These are phyloP conservation scores for Lipomyces kockii DNA, from an alignment of 805 yeast species.

Conservation along the genomic window DNA sequence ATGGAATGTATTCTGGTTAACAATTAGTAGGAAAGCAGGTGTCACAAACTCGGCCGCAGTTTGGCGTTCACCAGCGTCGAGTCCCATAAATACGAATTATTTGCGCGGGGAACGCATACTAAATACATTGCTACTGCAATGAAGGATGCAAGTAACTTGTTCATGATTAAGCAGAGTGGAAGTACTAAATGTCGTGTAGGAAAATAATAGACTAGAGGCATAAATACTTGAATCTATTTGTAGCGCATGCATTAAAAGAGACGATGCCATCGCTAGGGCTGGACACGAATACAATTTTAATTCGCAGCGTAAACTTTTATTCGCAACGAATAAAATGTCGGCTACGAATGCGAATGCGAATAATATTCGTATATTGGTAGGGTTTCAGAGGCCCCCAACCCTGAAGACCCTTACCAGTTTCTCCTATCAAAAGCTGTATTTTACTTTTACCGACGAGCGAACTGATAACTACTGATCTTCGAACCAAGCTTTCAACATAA, in stretches of 20 bases:
- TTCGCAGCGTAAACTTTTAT: too few relatives aligned
- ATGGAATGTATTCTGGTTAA: not conserved
- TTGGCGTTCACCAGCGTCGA: conserved; percentile 50
- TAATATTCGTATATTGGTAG: too few relatives aligned
- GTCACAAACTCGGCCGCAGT: conserved; percentile 48
- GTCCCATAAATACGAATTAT: conserved; percentile 37
- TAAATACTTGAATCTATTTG: conserved; percentile 1
- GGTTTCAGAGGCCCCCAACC: too few relatives aligned
- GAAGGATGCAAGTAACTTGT: conserved; percentile 43
- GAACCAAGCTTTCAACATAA: too few relatives aligned
- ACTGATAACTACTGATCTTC: too few relatives aligned
- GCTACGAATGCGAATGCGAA: too few relatives aligned
- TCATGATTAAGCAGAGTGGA: not conserved
- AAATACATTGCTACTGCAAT: conserved; percentile 48
- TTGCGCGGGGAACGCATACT: conserved; percentile 53
- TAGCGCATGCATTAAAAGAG: not conserved
- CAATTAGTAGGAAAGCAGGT: conserved; percentile 38
- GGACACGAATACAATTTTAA: too few relatives aligned
- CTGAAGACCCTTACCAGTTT: too few relatives aligned
- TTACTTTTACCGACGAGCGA: too few relatives aligned
- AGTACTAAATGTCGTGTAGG: conserved; percentile 3
- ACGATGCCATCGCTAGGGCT: not conserved
- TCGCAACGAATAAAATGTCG: too few relatives aligned
- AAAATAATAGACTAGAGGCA: conserved; percentile 23
- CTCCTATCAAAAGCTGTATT: too few relatives aligned